Conservation (phyloP, 129 eudicot species). For the Cynara cardunculus region DNA sequence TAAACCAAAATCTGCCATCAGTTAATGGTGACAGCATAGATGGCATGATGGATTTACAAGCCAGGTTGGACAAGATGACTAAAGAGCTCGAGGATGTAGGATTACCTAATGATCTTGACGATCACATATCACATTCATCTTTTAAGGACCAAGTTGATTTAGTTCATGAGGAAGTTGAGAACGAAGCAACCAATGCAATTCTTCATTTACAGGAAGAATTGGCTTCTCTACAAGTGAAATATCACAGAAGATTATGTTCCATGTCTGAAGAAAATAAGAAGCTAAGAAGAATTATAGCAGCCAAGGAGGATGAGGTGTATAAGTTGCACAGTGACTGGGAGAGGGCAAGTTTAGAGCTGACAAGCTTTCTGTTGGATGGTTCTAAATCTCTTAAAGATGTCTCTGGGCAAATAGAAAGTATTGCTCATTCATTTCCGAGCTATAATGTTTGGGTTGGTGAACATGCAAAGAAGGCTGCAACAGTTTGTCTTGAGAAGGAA, state of each 20-base stretch:
- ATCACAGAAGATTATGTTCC: conserved; percentile 38
- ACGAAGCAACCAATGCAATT: conserved; percentile 67
- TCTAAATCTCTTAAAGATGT: conserved; percentile 73
- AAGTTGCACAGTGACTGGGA: conserved; percentile 56
- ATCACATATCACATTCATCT: conserved; percentile 20
- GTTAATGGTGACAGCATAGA: conserved; percentile 21
- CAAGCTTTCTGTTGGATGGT: conserved; percentile 71
- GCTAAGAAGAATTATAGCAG: conserved; percentile 39
- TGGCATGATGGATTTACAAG: conserved; percentile 40
- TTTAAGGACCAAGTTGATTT: conserved; percentile 41
- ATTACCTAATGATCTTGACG: conserved; percentile 35
- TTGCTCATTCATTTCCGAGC: conserved; percentile 54
- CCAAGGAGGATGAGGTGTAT: conserved; percentile 62
- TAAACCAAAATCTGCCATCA: too few species aligned
- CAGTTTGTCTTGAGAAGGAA: conserved; percentile 62
- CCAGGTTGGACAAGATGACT: conserved; percentile 50
- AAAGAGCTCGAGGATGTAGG: conserved; percentile 51
- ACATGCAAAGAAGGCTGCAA: conserved; percentile 61
- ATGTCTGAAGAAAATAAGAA: conserved; percentile 57
- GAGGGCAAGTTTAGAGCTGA: conserved; percentile 74
- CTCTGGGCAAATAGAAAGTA: conserved; percentile 52
- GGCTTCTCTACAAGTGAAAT: conserved; percentile 57
- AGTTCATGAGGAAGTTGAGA: conserved; percentile 51
- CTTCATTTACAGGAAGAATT: conserved; percentile 71
- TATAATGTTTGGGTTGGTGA: conserved; percentile 51